Evolutionary conservation across 78 protist genomes (phyloP), one percentile per base, ranked within the genome.

Genomic region (Pigoraptor vietnamica): DNA sequence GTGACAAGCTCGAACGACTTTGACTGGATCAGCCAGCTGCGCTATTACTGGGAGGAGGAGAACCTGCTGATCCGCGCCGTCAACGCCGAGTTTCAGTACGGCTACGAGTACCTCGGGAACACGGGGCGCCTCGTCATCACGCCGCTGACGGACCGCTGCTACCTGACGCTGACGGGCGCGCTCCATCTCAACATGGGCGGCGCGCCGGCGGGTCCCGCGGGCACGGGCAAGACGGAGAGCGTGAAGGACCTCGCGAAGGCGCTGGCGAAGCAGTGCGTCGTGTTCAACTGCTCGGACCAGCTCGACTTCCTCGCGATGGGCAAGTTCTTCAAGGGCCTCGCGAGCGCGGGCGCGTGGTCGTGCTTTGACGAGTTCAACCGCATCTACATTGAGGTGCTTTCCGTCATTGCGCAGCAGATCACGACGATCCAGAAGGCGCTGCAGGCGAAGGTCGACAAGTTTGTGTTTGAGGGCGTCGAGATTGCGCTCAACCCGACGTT

Each of bases 301-400:
- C 89, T 94, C 39, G 94, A 95, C 86, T 92, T 89, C 84, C 0
- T 55, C 14, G 96, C 88, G 21, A 94, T 96, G 97, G 94, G 90
- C 37, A 89, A 92, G 55, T 90, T 95, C 91, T 96, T 97, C 96
- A 79, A 81, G 34, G 98, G 98, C 1, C 94, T 97, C 33, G 95
- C 95, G 29, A 0, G 40, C 88, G 55, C 92, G 1, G 98, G 98
- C 32, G 94, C 96, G 10, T 97, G 97, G 98, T 88, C 95, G 23
- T 96, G 97, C 91, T 95, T 97, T 79, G 98, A 97, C 90, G 98
- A 97, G 95, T 97, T 97, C 94, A 96, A 97, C 93, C 94, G 98
- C 9, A 96, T 97, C 84, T 96, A 92, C 33, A 35, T 91, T 21
- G 93, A 95, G 83, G 97, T 94, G n/a, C 91, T 97, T 37, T 93